phyloP scores from a whole-genome alignment of 2,329 filamentous ascomycete genomes.

The Fusarium sp. region DNA sequence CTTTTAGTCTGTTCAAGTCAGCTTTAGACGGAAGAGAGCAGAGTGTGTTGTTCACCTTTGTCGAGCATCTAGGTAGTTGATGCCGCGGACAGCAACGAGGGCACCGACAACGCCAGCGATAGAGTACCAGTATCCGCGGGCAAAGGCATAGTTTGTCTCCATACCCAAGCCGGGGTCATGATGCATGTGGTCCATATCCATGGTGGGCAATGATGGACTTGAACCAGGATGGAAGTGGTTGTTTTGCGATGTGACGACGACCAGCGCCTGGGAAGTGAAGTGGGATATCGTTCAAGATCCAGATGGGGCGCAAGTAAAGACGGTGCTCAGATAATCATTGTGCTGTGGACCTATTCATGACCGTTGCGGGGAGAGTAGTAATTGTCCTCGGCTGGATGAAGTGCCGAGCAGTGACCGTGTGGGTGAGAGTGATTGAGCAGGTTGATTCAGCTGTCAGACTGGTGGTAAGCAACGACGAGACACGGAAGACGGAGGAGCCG shows the following conservation, averaged over 20 bases:
- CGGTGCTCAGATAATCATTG: conserved; percentile 9
- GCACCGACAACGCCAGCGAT: conserved; percentile 61
- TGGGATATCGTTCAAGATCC: no score
- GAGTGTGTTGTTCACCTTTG: conserved; percentile 51
- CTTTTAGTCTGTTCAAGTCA: conserved; percentile 56
- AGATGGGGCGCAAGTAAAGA: background rate
- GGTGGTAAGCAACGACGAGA: background rate
- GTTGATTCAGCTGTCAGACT: conserved; percentile 10
- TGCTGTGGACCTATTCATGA: background rate
- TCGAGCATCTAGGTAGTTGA: conserved; percentile 58
- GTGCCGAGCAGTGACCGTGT: background rate
- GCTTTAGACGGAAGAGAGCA: rapidly evolving
- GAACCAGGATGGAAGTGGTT: background rate
- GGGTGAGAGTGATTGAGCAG: conserved; percentile 36
- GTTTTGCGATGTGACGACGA: background rate
- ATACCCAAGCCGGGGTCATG: conserved; percentile 51
- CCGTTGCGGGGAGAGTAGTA: background rate
- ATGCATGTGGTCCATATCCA: conserved; percentile 49
- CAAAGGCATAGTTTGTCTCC: conserved; percentile 62
- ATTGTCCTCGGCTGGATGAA: background rate
- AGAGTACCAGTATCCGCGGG: conserved; percentile 70
- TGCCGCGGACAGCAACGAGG: conserved; percentile 54
- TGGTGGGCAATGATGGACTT: conserved; percentile 33
- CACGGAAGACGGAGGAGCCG: background rate
- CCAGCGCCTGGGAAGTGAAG: background rate